phyloP scores from a whole-genome alignment of 768 basidiomycete species.

The Agaricus blazei region DNA sequence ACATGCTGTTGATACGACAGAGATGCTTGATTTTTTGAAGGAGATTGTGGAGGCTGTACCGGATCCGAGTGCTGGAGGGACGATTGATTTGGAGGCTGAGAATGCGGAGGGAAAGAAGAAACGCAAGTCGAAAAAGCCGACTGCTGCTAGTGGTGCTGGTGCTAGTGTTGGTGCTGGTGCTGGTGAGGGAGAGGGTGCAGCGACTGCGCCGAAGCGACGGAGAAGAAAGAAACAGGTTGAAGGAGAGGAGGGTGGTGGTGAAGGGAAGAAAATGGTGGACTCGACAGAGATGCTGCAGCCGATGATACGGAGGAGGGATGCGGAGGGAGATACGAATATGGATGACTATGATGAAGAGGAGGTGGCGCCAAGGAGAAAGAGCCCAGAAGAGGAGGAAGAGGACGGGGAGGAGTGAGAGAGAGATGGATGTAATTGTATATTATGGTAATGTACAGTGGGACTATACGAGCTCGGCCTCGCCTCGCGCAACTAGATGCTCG shows the following conservation, averaged over 20 bases:
- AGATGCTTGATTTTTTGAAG: constrained; percentile 91
- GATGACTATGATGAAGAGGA: constrained; percentile 9
- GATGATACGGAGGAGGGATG: constrained; percentile 9
- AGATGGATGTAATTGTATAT: neutral
- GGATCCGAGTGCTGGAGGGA: constrained; percentile 83
- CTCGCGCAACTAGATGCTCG: constrained; percentile 66
- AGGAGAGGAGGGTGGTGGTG: constrained; percentile 18
- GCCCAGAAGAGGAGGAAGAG: constrained; percentile 6
- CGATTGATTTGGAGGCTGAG: constrained; percentile 66
- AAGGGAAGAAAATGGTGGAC: too few species aligned
- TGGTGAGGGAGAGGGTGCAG: constrained; percentile 14
- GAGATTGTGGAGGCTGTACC: constrained; percentile 85
- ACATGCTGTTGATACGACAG: constrained; percentile 82
- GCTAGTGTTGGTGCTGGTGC: neutral
- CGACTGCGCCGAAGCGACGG: constrained; percentile 39
- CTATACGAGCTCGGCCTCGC: constrained; percentile 74
- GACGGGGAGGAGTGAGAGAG: constrained; percentile 3
- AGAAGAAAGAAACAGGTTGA: constrained; percentile 40
- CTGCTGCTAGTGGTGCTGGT: constrained; percentile 26
- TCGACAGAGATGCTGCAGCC: neutral
- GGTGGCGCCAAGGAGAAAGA: constrained; percentile 1
- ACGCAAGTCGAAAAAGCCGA: constrained; percentile 45
- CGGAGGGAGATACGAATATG: constrained; percentile 8
- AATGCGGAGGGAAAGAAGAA: constrained; percentile 54
- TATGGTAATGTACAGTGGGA: constrained; percentile 1